These are phyloP conservation scores for Sugiyamaella castrensis DNA, from an alignment of 1,139 yeast species.

Conservation along the genomic window DNA sequence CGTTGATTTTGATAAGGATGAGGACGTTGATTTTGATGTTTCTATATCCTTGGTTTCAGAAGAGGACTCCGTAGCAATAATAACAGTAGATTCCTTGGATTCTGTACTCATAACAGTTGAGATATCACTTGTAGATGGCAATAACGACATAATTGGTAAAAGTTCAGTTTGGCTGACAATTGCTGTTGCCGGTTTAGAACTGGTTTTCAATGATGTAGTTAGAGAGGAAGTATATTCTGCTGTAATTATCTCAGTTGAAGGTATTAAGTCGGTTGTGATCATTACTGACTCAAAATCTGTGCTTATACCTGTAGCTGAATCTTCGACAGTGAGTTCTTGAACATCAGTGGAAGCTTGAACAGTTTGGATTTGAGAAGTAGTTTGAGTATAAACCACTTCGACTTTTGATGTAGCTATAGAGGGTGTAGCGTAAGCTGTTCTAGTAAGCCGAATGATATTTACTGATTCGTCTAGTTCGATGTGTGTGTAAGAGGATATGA, in stretches of 20 bases:
- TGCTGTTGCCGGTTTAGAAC: background rate
- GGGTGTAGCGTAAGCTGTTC: conserved; percentile 3
- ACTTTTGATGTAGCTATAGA: background rate
- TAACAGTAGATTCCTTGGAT: too few species aligned
- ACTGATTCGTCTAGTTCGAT: background rate
- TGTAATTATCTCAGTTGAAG: background rate
- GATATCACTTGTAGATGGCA: too few species aligned
- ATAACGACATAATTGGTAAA: too few species aligned
- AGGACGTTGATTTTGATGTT: too few species aligned
- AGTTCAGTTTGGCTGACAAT: background rate
- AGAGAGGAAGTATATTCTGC: background rate
- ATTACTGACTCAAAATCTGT: too few species aligned
- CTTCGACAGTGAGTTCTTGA: too few species aligned
- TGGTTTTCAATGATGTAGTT: background rate
- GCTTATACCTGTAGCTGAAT: too few species aligned
- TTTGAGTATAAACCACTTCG: background rate
- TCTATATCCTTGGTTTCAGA: too few species aligned
- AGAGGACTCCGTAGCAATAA: too few species aligned
- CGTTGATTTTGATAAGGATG: too few species aligned
- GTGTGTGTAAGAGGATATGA: too few species aligned
- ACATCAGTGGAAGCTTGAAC: background rate
- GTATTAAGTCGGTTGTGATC: background rate
- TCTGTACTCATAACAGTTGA: too few species aligned
- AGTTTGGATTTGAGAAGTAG: background rate
- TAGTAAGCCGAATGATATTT: background rate